Base-by-base conservation (phyloP, 768 basidiomycete species). In the Mycena chlorophos region DNA sequence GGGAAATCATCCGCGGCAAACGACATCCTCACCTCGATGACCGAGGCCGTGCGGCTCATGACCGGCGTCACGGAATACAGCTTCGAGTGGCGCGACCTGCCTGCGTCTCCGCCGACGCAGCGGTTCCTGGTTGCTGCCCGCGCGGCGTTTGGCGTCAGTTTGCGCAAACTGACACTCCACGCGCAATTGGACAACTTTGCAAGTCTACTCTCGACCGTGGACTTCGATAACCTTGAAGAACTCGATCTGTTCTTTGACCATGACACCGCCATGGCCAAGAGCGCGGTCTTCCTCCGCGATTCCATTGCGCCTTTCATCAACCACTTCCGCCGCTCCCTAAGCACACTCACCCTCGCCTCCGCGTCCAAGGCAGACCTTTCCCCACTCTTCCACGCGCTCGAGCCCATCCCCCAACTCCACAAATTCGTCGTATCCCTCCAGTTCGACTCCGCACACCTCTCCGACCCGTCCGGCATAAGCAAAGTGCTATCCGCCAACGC, bases 21-120 rank as follows among this genome's bases (percentile, higher is more conserved):
- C n/a, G 59, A 62, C 19, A 63, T 73, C 10, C 55, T 75, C n/a
- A 50, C 37, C 13, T 58, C 65, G 16, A 72, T 75, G 69, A 65
- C 70, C 3, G 63, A 58, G 13, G 73, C 74, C 14, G 65, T 73
- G 27, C 49, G 63, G 31, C 63, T 66, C 34, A 75, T 77, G 75
- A 56, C 52, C 4, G 68, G 69, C 17, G 69, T 75, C 4, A 65
- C 60, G 3, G 67, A 66, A 31, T 69, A 71, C 60, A 63, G 69
- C 47, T 71, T 75, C 50, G 73, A 74, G 54, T 74, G 74, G 71
- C 63, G 74, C 42, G 72, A 76, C 53, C 68, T 77, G 23, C 65
- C 71, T 10, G 52, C 71, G 23, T 71, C 67, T 43, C 46, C 65
- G 23, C 63, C 66, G 38, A 72, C 72, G 1, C 53, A 56, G 4